These are phyloP conservation scores for Aegle marmelos DNA, from an alignment of 345 rosid species.

Conservation along the genomic window DNA sequence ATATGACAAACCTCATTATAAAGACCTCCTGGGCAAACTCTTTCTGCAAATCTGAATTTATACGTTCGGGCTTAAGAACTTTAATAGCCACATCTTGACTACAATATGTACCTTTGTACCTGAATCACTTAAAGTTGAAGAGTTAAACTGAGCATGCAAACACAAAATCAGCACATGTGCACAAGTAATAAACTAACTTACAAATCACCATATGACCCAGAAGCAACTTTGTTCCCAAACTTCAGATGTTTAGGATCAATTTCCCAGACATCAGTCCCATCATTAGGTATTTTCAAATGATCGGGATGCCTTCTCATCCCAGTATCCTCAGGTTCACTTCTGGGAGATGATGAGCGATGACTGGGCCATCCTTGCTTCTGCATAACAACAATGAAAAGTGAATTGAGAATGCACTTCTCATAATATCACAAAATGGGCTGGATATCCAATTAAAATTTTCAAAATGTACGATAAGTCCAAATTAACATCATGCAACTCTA, in stretches of 20 bases:
- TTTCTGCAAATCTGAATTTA: conserved; percentile 75
- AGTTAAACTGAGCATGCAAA: conserved; percentile 8
- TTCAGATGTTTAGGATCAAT: conserved; percentile 63
- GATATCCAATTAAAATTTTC: background rate
- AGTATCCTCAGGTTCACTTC: conserved; percentile 37
- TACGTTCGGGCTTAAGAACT: conserved; percentile 89
- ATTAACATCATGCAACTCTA: conserved; percentile 23
- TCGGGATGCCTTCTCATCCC: conserved; percentile 30
- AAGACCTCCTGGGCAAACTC: conserved; percentile 98
- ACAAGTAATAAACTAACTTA: conserved; percentile 58
- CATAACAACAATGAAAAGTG: conserved; percentile 19
- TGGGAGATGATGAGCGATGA: conserved; percentile 47
- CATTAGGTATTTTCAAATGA: conserved; percentile 80
- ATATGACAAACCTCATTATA: conserved; percentile 74
- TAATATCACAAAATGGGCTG: background rate
- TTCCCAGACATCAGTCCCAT: conserved; percentile 98
- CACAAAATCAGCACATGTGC: background rate
- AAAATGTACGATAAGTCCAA: background rate
- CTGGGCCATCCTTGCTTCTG: conserved; percentile 61
- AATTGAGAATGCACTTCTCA: background rate
- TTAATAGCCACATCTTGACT: conserved; percentile 98
- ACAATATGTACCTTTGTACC: conserved; percentile 90
- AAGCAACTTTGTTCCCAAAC: conserved; percentile 83
- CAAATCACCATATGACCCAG: conserved; percentile 97
- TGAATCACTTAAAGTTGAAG: conserved; percentile 25